Evolutionary conservation across 2,329 filamentous ascomycete species (phyloP), one percentile per base, ranked within the genome.

Genomic region (Microdochium nivale): DNA sequence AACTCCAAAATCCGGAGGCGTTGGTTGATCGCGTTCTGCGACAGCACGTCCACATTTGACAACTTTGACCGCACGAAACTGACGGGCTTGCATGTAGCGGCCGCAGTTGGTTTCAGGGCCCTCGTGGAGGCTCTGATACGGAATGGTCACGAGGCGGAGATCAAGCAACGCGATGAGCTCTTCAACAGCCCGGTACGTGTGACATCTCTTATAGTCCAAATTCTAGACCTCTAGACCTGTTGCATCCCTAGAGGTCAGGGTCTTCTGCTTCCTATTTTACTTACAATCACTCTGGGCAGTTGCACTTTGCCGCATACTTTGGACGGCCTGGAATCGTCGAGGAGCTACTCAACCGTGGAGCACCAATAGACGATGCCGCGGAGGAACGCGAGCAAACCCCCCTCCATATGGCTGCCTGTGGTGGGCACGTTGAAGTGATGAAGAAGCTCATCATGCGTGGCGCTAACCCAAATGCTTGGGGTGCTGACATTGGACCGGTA

Each of bases 361-460:
- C 67, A 1, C 56, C 55, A 9, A 60, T 70, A 19, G 63, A 70
- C 40, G 66, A 71, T 19, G 68, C 62, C 2, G 58, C 61, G 10
- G 64, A 72, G 1, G 56, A 57, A 3, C 47, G 56, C 3, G 52
- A 62, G 0, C 58, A 64, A 35, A 73, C 70, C 0, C 69, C 70
- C 1, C 50, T 73, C 2, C 64, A 68, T 35, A 69, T 68, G 64
- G 70, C 70, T 25, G 69, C 70, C 2, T 60, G 58, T 0, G 61
- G 63, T 3, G 70, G 70, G 9, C 61, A 70, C 24, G 64, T 70
- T 2, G 63, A 67, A 23, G 67, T 70, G 2, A 73, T 73, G 70
- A 61, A 60, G 16, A 70, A 67, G 49, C 58, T 73, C 2, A 56
- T 73, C 0, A 52, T 67, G 14, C 59, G 66, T 52, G 65, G 65